Evolutionary conservation across 305 asterid genomes (phyloP).

Genomic region (Rubia balearica): DNA sequence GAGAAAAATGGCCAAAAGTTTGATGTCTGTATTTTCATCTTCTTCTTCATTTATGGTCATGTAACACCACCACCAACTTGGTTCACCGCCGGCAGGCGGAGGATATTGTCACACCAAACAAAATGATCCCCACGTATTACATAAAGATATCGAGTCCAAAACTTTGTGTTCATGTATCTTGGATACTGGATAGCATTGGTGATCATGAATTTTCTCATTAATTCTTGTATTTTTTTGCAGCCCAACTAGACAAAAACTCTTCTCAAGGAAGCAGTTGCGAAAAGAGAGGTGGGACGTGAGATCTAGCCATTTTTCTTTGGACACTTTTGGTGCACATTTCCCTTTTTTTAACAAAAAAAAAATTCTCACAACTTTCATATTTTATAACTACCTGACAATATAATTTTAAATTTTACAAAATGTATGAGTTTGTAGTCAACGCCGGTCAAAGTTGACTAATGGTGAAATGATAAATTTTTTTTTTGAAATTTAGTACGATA

Average conservation of each 20-base stretch:
- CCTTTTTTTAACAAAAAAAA: no score
- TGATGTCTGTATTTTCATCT: neutral
- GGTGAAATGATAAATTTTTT: no score
- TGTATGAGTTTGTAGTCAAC: no score
- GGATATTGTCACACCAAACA: neutral
- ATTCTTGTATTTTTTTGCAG: neutral
- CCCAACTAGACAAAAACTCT: neutral
- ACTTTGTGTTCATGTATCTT: neutral
- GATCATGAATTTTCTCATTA: neutral
- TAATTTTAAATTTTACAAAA: no score
- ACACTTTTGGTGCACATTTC: no score
- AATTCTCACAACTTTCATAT: no score
- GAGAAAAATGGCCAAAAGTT: neutral
- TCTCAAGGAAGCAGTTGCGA: neutral
- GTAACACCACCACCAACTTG: conserved; percentile 1
- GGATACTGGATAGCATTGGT: neutral
- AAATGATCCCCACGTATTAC: conserved; percentile 14
- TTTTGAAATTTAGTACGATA: no score
- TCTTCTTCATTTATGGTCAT: conserved; percentile 1
- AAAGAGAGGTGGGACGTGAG: neutral
- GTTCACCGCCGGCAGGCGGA: conserved; percentile 5
- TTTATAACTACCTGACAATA: no score
- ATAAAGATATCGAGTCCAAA: conserved; percentile 14
- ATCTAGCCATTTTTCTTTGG: neutral
- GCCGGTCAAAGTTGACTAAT: no score